phyloP scores from a whole-genome alignment of 2,329 filamentous ascomycete species.

The Xylaria arbuscula region DNA sequence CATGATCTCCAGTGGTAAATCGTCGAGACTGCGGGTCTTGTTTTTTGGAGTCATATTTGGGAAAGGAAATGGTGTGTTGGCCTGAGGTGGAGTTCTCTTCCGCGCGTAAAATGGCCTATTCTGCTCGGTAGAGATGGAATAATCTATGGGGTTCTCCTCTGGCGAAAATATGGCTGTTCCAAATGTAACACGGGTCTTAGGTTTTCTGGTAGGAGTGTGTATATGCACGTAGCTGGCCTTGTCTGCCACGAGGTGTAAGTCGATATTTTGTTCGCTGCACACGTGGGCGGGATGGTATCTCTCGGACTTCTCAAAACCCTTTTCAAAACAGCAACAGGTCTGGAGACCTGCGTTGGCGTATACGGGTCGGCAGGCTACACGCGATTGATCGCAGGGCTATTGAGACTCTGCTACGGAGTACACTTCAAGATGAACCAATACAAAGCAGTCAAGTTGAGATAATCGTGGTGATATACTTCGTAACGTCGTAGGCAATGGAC shows the following conservation, averaged over 20 bases:
- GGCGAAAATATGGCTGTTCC: background rate
- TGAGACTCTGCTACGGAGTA: too few species aligned
- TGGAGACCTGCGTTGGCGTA: background rate
- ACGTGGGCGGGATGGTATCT: background rate
- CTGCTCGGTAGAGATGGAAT: background rate
- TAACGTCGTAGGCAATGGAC: background rate
- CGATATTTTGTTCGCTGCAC: background rate
- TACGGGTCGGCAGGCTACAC: background rate
- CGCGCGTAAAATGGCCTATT: background rate
- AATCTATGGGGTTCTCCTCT: background rate
- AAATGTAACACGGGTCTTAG: background rate
- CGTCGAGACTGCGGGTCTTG: slow-evolving; percentile 8
- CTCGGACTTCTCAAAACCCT: background rate
- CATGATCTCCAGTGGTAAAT: slow-evolving; percentile 7
- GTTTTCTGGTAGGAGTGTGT: too few species aligned
- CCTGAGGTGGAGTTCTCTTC: background rate
- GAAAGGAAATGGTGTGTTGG: background rate
- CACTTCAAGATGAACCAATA: background rate
- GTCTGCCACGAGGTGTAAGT: background rate
- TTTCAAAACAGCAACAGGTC: background rate
- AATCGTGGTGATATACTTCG: background rate
- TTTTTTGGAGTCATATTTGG: background rate
- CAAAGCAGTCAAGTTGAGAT: background rate
- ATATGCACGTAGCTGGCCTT: background rate
- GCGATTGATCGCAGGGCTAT: background rate